A percentile compares a stretch with the other conserved stretches of the same genome.
These are phyloP conservation scores for Coprinopsis cinerea DNA, from an alignment of 768 basidiomycete species.

Conservation along the genomic window DNA sequence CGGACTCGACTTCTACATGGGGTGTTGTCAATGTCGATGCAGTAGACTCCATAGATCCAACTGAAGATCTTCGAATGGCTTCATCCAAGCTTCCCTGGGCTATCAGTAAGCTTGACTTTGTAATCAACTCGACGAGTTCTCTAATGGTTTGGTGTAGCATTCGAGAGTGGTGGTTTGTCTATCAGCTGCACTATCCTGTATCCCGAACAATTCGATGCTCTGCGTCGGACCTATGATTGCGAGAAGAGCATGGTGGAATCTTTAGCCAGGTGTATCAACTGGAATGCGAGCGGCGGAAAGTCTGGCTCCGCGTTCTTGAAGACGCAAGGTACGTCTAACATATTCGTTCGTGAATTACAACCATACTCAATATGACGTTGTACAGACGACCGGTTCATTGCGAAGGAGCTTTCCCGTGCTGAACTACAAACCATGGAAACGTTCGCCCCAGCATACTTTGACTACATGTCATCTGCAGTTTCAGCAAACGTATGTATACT, in stretches of 20 bases:
- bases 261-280: slow-evolving; percentile 89
- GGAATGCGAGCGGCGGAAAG: slow-evolving; percentile 94
- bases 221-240: slow-evolving; percentile 89
- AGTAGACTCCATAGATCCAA: slow-evolving; percentile 58
- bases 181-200: slow-evolving; percentile 94
- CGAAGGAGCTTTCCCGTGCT: slow-evolving; percentile 87
- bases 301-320: slow-evolving; percentile 96
- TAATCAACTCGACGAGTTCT: neutral
- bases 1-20: slow-evolving; percentile 87
- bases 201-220: slow-evolving; percentile 93
- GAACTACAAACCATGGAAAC: slow-evolving; percentile 95
- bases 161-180: slow-evolving; percentile 83
- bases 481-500: slow-evolving; percentile 61
- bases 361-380: neutral
- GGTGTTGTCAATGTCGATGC: slow-evolving; percentile 84
- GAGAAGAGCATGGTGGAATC: slow-evolving; percentile 94
- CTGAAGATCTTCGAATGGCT: slow-evolving; percentile 68
- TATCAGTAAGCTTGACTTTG: slow-evolving; percentile 48
- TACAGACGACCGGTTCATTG: slow-evolving; percentile 95
- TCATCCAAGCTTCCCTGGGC: slow-evolving; percentile 81
- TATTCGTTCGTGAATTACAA: neutral
- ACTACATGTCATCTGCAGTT: slow-evolving; percentile 95
- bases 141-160: slow-evolving; percentile 43
- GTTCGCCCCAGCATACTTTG: slow-evolving; percentile 96
- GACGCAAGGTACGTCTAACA: slow-evolving; percentile 64